phyloP scores from a whole-genome alignment of 225 moss, liverwort and hornwort species.

The Polytrichum formosum region DNA sequence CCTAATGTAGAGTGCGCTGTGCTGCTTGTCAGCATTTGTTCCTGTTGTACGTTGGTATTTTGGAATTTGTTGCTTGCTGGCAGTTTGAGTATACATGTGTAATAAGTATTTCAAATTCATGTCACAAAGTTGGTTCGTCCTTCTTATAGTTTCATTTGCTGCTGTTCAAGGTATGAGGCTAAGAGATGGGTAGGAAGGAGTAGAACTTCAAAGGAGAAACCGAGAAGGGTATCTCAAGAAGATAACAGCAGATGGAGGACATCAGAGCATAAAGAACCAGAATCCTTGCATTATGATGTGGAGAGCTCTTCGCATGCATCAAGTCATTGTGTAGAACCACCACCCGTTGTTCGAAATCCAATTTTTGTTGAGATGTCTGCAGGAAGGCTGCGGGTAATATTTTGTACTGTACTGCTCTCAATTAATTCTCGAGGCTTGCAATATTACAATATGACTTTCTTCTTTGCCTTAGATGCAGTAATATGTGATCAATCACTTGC shows the following conservation, averaged over 20 bases:
- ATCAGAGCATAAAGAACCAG: constrained; percentile 40
- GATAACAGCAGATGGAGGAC: constrained; percentile 40
- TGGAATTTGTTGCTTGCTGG: neutral
- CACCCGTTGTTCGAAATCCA: constrained; percentile 51
- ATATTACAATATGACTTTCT: too few relatives aligned
- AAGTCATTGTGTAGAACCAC: constrained; percentile 11
- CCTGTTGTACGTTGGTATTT: neutral
- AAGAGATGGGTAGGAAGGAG: constrained; percentile 77
- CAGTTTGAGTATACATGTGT: neutral
- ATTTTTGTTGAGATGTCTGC: constrained; percentile 51
- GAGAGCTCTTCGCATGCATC: constrained; percentile 46
- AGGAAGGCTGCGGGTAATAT: constrained; percentile 42
- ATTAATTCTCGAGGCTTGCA: too few relatives aligned
- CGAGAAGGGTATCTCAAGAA: constrained; percentile 47
- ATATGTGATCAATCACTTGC: too few relatives aligned
- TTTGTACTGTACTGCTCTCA: too few relatives aligned
- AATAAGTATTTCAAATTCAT: neutral
- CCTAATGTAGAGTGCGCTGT: too few relatives aligned
- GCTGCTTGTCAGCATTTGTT: too few relatives aligned
- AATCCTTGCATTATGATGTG: constrained; percentile 44
- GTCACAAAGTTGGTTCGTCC: neutral
- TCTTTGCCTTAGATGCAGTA: too few relatives aligned
- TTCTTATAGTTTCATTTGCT: constrained; percentile 1
- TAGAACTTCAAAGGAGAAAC: constrained; percentile 32
- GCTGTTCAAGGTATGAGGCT: constrained; percentile 69